Evolutionary conservation across 2,329 filamentous ascomycete genomes (phyloP), one percentile per base, ranked within the genome.

Genomic region (Clarireedia sp.): DNA sequence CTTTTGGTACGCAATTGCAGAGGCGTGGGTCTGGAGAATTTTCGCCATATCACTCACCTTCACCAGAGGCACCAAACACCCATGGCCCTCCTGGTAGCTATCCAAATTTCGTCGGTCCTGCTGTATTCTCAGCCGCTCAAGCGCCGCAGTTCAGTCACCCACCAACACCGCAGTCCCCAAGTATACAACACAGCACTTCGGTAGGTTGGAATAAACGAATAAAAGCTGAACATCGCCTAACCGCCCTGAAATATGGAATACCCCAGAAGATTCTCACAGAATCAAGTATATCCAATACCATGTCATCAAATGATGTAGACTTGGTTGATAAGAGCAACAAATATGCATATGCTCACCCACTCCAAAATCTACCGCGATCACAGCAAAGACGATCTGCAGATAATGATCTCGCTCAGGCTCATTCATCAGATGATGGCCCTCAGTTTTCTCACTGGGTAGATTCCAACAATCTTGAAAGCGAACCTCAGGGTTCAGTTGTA

Each of bases 241-340:
- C n/a, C n/a, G n/a, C n/a, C n/a, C n/a, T n/a, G n/a, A n/a, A n/a
- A n/a, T n/a, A n/a, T n/a, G n/a, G n/a, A n/a, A n/a, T n/a, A n/a
- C n/a, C n/a, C n/a, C n/a, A 75, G 1, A 63, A 62, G 46, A 56
- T 58, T 19, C 66, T 65, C 21, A 65, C 62, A 70, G 61, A 62
- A 36, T 61, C 76, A 6, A 78, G 78, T 0, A 78, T 86, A n/a
- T 78, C 82, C 1, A 88, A 89, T 71, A 96, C 92, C 0, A 96
- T 97, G 47, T 97, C 92, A 1, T 94, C 92, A 24, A 95, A 95
- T 72, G 92, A 97, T 66, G 89, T 91, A 1, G 73, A 95, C 58
- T 73, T 96, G 48, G 91, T 96, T 57, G 96, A 91, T 68, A 89
- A 94, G 40, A 71, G 76, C 0, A 87, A 91, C 80, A 4, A 82